Conservation (phyloP, 352 stramenopile species). For the Globisporangium nodosum region DNA sequence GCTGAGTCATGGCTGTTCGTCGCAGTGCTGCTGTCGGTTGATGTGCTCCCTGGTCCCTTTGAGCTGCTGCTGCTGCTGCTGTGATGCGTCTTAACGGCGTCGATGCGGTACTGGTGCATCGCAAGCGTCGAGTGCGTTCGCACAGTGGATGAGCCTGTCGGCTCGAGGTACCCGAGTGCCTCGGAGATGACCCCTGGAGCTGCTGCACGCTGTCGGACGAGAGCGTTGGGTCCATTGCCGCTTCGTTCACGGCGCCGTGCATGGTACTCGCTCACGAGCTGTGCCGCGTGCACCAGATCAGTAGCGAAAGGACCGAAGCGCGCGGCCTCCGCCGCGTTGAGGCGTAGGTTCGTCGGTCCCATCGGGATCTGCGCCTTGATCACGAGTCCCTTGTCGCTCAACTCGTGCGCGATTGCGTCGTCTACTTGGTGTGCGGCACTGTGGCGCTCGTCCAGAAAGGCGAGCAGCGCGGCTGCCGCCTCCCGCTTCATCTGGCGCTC, state of each 20-base stretch:
- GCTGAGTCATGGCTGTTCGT: neutral
- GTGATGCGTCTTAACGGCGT: conserved; percentile 28
- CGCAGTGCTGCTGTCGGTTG: neutral
- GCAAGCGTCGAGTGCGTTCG: conserved; percentile 46
- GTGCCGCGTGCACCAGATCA: conserved; percentile 48
- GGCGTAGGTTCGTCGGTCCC: conserved; percentile 44
- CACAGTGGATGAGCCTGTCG: conserved; percentile 36
- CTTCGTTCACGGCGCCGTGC: conserved; percentile 29
- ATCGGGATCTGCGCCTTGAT: conserved; percentile 73
- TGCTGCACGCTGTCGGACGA: conserved; percentile 11
- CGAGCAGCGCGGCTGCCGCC: conserved; percentile 28
- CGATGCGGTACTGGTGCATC: conserved; percentile 37
- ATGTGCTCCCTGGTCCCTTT: neutral
- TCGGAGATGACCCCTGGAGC: conserved; percentile 19
- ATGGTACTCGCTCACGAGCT: conserved; percentile 55
- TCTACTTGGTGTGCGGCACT: conserved; percentile 35
- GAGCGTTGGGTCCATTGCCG: conserved; percentile 29
- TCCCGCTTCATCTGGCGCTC: conserved; percentile 25
- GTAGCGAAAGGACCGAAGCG: conserved; percentile 38
- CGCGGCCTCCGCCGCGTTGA: conserved; percentile 37
- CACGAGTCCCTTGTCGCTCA: conserved; percentile 53
- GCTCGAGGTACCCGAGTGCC: conserved; percentile 45
- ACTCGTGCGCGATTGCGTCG: conserved; percentile 29
- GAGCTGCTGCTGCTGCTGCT: neutral
- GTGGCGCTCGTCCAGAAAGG: conserved; percentile 46